These are phyloP conservation scores for Lactifluus pinguis DNA, from an alignment of 768 basidiomycete species.

Conservation along the genomic window DNA sequence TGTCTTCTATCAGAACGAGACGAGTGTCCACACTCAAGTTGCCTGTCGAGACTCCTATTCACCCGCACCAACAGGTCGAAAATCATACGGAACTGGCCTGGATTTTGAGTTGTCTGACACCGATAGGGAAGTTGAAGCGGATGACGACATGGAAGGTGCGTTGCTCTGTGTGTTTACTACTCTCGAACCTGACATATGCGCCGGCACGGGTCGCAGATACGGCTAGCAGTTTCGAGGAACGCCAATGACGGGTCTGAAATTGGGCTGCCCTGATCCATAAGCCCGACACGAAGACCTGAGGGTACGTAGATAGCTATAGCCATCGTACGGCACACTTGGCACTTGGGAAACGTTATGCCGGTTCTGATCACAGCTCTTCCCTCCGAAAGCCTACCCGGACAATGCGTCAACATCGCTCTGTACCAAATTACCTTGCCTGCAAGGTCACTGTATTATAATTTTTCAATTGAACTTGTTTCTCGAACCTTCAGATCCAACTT, in stretches of 20 bases:
- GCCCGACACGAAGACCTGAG: no score
- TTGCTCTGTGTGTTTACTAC: not conserved
- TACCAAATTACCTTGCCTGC: no score
- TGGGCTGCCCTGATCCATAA: no score
- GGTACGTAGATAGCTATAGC: no score
- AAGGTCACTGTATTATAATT: no score
- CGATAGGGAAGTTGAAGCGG: slow-evolving; percentile 69
- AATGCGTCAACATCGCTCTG: no score
- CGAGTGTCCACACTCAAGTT: slow-evolving; percentile 22
- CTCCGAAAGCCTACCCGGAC: no score
- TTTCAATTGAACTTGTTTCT: no score
- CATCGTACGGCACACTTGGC: no score
- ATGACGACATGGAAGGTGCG: slow-evolving; percentile 98
- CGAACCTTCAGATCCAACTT: no score
- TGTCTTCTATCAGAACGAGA: slow-evolving; percentile 86
- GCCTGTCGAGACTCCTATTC: not conserved
- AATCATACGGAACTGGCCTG: slow-evolving; percentile 84
- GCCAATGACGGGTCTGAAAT: slow-evolving; percentile 67
- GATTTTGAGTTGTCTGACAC: slow-evolving; percentile 80
- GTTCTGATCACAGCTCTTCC: no score
- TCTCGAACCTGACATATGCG: not conserved
- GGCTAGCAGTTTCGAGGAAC: slow-evolving; percentile 66
- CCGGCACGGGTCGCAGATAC: slow-evolving; percentile 40
- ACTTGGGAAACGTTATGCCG: no score
- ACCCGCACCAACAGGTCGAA: slow-evolving; percentile 45